These are phyloP conservation scores for Cryptococcus maquisensis DNA, from an alignment of 1,284 basidiomycete genomes.

Conservation along the genomic window DNA sequence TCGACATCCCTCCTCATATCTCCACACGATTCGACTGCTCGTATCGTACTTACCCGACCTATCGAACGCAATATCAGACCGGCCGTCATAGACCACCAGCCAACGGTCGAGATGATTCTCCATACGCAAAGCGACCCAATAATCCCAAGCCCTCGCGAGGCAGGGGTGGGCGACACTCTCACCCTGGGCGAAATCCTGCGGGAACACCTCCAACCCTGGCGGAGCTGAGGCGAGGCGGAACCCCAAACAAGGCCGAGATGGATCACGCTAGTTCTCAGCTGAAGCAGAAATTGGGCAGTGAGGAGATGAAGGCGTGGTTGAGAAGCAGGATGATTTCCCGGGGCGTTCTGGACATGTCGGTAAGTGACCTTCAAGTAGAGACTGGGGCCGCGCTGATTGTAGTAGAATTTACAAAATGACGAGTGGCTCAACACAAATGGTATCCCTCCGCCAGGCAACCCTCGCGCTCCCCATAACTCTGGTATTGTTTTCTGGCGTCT, in stretches of 20 bases:
- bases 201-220: constrained; percentile 17
- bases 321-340: constrained; percentile 25
- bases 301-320: constrained; percentile 44
- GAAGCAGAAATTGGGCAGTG: constrained; percentile 28
- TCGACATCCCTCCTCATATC: constrained; percentile 1
- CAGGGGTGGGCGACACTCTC: neutral
- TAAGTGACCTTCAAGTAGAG: constrained; percentile 14
- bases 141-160: neutral
- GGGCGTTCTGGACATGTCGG: constrained; percentile 44
- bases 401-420: constrained; percentile 35
- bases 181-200: constrained; percentile 10
- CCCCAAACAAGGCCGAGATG: constrained; percentile 14
- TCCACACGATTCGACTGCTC: neutral
- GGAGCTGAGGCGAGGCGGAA: constrained; percentile 1
- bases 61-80: constrained; percentile 6
- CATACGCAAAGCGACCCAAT: constrained; percentile 7
- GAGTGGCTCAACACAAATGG: constrained; percentile 38
- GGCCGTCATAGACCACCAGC: constrained; percentile 11
- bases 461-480: constrained; percentile 31
- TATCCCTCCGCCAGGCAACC: constrained; percentile 41
- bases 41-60: neutral
- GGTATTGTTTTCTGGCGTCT: constrained; percentile 44
- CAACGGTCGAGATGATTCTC: constrained; percentile 9
- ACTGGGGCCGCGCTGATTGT: no score
- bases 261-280: constrained; percentile 31